phyloP scores from a whole-genome alignment of 768 basidiomycete species.

The Trametes gibbosa region DNA sequence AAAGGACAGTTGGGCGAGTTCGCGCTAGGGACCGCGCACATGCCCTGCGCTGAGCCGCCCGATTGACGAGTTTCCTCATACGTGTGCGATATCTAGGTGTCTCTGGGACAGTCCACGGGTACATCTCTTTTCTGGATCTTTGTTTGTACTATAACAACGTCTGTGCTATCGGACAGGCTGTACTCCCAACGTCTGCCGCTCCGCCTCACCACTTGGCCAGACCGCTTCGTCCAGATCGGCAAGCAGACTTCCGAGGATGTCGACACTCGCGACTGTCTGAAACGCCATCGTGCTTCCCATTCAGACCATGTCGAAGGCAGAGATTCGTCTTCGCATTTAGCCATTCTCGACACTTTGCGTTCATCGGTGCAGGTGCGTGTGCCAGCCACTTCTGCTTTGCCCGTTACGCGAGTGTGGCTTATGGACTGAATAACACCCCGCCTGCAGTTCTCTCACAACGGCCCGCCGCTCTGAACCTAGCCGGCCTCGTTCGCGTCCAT shows the following conservation, averaged over 20 bases:
- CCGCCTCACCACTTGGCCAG: not conserved
- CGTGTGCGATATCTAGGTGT: not conserved
- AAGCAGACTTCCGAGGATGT: not conserved
- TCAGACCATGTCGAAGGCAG: not conserved
- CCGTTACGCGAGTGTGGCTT: not conserved
- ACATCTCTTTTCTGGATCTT: slow-evolving; percentile 1
- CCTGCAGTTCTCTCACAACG: not conserved
- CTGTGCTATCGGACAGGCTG: not conserved
- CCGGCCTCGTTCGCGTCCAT: slow-evolving; percentile 6
- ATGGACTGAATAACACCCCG: not conserved
- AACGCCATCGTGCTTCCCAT: not conserved
- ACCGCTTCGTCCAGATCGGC: not conserved
- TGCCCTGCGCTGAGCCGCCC: not conserved
- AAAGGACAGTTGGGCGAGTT: slow-evolving; percentile 1
- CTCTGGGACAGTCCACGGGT: not conserved
- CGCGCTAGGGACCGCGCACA: slow-evolving; percentile 7
- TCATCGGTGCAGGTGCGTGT: not conserved
- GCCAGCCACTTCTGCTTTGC: not conserved
- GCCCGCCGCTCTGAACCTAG: not conserved
- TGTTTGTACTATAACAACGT: slow-evolving; percentile 6
- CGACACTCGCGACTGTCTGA: not conserved
- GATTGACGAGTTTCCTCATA: not conserved
- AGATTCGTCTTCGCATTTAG: not conserved
- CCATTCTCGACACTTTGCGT: not conserved
- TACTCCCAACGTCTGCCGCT: not conserved